These are phyloP conservation scores for Boletus sp. DNA, from an alignment of 768 basidiomycete genomes.

Conservation along the genomic window DNA sequence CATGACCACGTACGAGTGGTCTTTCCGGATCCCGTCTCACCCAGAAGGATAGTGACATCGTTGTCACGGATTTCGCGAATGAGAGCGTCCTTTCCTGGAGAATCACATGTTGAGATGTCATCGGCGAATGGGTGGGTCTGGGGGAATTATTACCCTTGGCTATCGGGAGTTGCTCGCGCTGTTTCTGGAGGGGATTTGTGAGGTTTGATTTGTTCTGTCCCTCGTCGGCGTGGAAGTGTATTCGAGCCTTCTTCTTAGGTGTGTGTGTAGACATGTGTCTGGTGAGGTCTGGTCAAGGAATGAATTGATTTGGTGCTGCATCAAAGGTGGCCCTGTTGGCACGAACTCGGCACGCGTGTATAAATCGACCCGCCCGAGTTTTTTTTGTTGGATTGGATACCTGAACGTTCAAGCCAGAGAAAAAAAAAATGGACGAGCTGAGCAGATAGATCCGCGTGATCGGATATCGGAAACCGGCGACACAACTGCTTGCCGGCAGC, in stretches of 20 bases:
- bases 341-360: not conserved
- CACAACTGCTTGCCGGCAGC: slow-evolving; percentile 4
- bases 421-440: not conserved
- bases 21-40: slow-evolving; percentile 98
- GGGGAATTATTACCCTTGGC: slow-evolving; percentile 51
- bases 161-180: slow-evolving; percentile 72
- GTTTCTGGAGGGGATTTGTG: slow-evolving; percentile 47
- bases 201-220: slow-evolving; percentile 7
- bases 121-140: not conserved
- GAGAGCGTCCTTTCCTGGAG: slow-evolving; percentile 68
- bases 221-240: slow-evolving; percentile 21
- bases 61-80: slow-evolving; percentile 68
- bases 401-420: not conserved
- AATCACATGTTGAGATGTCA: not conserved
- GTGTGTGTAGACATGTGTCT: slow-evolving; percentile 19
- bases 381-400: not conserved
- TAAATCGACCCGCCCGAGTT: not conserved
- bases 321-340: not conserved
- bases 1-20: slow-evolving; percentile 80
- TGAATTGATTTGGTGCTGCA: not conserved
- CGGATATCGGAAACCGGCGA: slow-evolving; percentile 21
- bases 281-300: not conserved
- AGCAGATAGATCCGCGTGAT: not conserved
- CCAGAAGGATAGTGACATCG: slow-evolving; percentile 86
- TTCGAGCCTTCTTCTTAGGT: slow-evolving; percentile 27